phyloP scores from a whole-genome alignment of 2,329 filamentous ascomycete species.

The Leptosphaerulina australis region DNA sequence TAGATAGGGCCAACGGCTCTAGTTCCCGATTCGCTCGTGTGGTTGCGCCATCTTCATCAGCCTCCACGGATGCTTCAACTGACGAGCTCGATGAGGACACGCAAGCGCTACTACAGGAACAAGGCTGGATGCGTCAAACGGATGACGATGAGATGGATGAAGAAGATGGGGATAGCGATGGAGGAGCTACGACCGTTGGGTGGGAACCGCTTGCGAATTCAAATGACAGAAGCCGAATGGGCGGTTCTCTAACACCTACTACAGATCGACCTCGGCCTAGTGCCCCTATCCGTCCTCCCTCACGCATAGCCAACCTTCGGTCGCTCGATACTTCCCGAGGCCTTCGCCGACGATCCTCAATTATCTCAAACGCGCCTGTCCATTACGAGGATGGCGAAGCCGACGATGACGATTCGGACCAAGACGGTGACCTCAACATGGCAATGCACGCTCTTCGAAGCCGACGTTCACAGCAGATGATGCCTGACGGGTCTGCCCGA shows the following conservation, averaged over 20 bases:
- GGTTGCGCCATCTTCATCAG: constrained; percentile 40
- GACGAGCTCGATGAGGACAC: constrained; percentile 50
- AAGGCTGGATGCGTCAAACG: constrained; percentile 49
- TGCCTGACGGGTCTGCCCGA: constrained; percentile 39
- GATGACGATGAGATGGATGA: constrained; percentile 48
- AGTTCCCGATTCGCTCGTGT: constrained; percentile 28
- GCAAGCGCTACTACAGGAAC: constrained; percentile 42
- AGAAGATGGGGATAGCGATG: constrained; percentile 51
- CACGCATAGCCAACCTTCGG: constrained; percentile 43
- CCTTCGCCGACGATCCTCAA: constrained; percentile 48
- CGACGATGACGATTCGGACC: constrained; percentile 52
- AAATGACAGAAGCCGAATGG: constrained; percentile 53
- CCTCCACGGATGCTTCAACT: constrained; percentile 43
- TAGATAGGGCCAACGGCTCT: constrained; percentile 45
- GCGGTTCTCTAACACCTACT: constrained; percentile 56
- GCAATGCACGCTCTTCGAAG: constrained; percentile 43
- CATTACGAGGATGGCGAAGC: constrained; percentile 52
- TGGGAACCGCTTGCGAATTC: constrained; percentile 54
- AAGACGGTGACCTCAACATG: constrained; percentile 47
- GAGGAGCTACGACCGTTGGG: constrained; percentile 53
- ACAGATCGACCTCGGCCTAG: constrained; percentile 53
- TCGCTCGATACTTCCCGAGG: constrained; percentile 46
- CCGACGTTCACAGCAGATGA: constrained; percentile 44
- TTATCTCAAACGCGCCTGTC: constrained; percentile 42
- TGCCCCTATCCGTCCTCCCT: constrained; percentile 48